phyloP scores from a whole-genome alignment of 306 rosid genomes.

The Albizia julibrissin region DNA sequence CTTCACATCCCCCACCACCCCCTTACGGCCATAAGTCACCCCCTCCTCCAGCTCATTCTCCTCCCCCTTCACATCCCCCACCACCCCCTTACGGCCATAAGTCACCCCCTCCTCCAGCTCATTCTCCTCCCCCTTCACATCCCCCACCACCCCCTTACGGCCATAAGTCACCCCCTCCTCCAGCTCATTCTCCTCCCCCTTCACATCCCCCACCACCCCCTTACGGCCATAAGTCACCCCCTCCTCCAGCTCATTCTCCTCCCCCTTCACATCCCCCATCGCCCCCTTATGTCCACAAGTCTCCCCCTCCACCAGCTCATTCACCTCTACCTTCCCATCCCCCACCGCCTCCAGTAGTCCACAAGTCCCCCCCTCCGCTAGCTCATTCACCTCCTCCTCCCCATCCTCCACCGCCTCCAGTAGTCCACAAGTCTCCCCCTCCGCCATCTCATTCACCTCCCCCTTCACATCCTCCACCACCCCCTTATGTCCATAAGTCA shows the following conservation, averaged over 20 bases:
- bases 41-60: background rate
- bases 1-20: background rate
- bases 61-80: background rate
- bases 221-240: background rate
- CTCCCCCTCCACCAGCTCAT: background rate
- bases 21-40: background rate
- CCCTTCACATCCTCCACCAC: slow-evolving; percentile 8
- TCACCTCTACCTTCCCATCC: background rate
- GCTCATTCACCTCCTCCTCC: background rate
- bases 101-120: background rate
- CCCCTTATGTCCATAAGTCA: background rate
- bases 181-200: background rate
- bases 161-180: background rate
- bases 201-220: background rate
- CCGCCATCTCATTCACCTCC: background rate
- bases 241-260: background rate
- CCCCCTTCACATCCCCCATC: background rate
- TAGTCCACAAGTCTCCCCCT: background rate
- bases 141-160: background rate
- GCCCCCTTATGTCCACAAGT: too few species aligned
- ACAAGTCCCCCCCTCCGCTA: background rate
- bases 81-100: background rate
- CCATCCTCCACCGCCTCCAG: background rate
- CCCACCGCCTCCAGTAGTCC: background rate
- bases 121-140: slow-evolving; percentile 21